Base-by-base conservation (phyloP, 768 basidiomycete genomes). In the Cubamyces sp. region DNA sequence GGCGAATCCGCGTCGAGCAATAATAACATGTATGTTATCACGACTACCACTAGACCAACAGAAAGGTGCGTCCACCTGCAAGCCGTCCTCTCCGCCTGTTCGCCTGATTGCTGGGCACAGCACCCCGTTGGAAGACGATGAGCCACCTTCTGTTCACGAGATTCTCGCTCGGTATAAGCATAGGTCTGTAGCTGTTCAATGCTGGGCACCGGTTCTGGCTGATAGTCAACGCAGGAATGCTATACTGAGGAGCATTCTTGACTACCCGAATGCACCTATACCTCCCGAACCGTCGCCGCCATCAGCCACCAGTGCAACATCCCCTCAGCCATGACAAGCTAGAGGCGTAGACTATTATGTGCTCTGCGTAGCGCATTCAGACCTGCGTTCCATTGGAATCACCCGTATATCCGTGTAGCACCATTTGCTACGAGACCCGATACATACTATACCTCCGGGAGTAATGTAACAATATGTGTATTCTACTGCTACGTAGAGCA, bases 11-110 rank as follows among this genome's bases (percentile, higher is more conserved):
- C 71, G 52, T 18, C 69, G 66, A 66, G 82, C 77, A 74, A 90
- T 64, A 79, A 82, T 65, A 84, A 80, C 51, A 93, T 94, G 86
- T 92, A 86, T 71, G 85, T 91, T 61, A 75, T 94, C 18, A 85
- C 92, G 69, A 87, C 88, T 5, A 84, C 81, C 0, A 69, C 78
- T 18, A 79, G 72, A 16, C 68, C 76, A 30, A 83, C 85, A 48
- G 84, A 84, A 66, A 81, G 77, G 85, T 84, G 64, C 9, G 80
- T 72, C 28, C 52, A 34, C 51, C 16, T 48, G 45, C 18, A 12
- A 21, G 16, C 26, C 18, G 11, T 25, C 48, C 18, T 21, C 18
- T 59, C 18, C 15, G 34, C 11, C 4, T 28, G 5, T 18, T 34
- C 28, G 18, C 37, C 58, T 56, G 47, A 54, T 28, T 23, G 28